Evolutionary conservation across 1,139 yeast species (phyloP).

Genomic region (Kurtzmaniella quercitrusa): DNA sequence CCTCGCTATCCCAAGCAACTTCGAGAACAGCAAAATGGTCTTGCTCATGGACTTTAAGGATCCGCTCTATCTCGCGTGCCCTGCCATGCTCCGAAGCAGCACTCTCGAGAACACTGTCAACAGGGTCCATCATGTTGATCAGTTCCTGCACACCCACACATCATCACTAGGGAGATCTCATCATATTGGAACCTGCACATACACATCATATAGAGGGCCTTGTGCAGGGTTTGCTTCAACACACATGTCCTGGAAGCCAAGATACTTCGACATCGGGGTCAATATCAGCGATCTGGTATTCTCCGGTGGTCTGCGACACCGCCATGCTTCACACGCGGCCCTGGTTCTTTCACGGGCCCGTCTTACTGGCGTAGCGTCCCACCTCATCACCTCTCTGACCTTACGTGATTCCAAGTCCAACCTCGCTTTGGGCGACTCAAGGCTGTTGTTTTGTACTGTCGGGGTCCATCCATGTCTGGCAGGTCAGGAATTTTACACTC

Average conservation of each 20-base stretch:
- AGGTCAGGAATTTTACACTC: constrained; percentile 46
- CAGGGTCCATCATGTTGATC: constrained; percentile 14
- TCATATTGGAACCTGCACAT: not conserved
- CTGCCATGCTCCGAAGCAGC: constrained; percentile 35
- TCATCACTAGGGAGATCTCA: not conserved
- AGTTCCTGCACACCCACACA: not conserved
- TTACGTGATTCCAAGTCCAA: constrained; percentile 56
- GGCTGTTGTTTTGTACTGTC: constrained; percentile 59
- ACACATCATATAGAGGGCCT: too few species aligned
- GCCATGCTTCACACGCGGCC: constrained; percentile 63
- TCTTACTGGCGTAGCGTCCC: constrained; percentile 57
- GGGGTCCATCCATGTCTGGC: constrained; percentile 96
- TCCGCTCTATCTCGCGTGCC: constrained; percentile 55
- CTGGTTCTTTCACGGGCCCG: constrained; percentile 66
- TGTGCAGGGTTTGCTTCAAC: too few species aligned
- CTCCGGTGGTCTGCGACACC: constrained; percentile 51
- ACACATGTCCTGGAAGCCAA: constrained; percentile 33
- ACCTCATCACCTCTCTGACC: constrained; percentile 82
- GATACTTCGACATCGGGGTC: constrained; percentile 58
- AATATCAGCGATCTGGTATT: constrained; percentile 90
- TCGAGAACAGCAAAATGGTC: constrained; percentile 58
- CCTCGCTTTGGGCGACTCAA: constrained; percentile 29
- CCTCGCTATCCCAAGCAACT: constrained; percentile 35
- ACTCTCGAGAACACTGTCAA: constrained; percentile 29
- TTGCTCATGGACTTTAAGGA: constrained; percentile 40